These are phyloP conservation scores for Penicillium expansum DNA, from an alignment of 2,329 filamentous ascomycete species.

Conservation along the genomic window DNA sequence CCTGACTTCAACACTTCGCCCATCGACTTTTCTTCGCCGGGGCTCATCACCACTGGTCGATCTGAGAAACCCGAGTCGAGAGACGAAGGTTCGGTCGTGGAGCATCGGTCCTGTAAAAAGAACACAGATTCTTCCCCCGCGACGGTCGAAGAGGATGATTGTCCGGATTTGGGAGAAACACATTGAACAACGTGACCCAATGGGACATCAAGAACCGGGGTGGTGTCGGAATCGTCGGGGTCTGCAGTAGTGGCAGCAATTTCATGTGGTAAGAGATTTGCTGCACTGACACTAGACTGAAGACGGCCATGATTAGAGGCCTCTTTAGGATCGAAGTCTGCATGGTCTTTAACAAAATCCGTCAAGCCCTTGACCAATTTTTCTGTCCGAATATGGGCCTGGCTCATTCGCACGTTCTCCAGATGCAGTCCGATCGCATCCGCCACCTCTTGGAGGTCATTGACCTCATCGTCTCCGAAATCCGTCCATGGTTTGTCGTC, in stretches of 20 bases:
- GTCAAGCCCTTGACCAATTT: slow-evolving; percentile 56
- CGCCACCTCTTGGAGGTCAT: slow-evolving; percentile 56
- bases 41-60: not conserved
- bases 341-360: slow-evolving; percentile 46
- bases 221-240: not conserved
- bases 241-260: not conserved
- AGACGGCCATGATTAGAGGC: slow-evolving; percentile 6
- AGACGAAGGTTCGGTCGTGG: not conserved
- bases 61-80: not conserved
- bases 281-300: not conserved
- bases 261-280: not conserved
- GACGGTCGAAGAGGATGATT: not conserved
- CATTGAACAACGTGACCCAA: not conserved
- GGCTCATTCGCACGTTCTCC: slow-evolving; percentile 54
- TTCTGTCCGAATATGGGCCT: slow-evolving; percentile 55
- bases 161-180: not conserved
- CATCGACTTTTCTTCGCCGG: not conserved
- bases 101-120: not conserved
- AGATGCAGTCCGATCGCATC: slow-evolving; percentile 58
- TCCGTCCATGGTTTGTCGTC: slow-evolving; percentile 53
- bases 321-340: slow-evolving; percentile 20
- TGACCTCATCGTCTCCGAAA: slow-evolving; percentile 31
- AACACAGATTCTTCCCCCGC: not conserved
- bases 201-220: not conserved
- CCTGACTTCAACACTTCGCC: not conserved